Percentiles rank a stretch among this genome's conserved stretches.
Evolutionary conservation across 148 eudicot genomes (phyloP).

Genomic region (Fallopia convolvulus): DNA sequence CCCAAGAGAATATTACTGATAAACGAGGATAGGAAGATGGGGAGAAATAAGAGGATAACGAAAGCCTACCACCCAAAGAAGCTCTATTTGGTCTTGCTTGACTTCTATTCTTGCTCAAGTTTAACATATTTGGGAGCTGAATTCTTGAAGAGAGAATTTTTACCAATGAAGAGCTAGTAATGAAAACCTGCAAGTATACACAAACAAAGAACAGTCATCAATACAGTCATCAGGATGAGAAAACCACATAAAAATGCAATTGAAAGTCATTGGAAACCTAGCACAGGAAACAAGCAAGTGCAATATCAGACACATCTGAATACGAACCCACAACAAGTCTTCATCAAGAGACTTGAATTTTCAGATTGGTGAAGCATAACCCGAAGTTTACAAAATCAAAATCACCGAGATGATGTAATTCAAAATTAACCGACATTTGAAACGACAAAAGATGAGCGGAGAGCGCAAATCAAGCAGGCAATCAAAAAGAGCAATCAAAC

Average conservation of each 20-base stretch:
- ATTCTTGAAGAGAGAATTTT: conserved; percentile 6
- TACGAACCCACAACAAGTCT: neutral
- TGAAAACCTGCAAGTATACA: neutral
- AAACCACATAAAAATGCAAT: neutral
- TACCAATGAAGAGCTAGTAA: neutral
- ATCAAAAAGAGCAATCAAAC: neutral
- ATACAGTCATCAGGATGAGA: neutral
- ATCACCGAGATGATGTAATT: neutral
- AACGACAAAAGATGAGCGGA: neutral
- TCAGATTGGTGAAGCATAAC: neutral
- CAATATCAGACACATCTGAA: neutral
- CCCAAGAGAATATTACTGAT: neutral
- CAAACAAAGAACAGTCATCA: neutral
- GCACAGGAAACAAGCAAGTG: neutral
- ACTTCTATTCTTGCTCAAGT: conserved; percentile 33
- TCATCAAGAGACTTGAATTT: neutral
- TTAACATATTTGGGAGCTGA: conserved; percentile 25
- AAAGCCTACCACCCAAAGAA: conserved; percentile 43
- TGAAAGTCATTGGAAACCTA: neutral
- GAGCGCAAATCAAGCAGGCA: neutral
- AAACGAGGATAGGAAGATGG: neutral
- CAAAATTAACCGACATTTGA: neutral
- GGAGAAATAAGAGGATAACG: neutral
- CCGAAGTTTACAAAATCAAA: neutral
- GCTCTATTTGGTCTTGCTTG: conserved; percentile 41